Evolutionary conservation across 345 rosid species (phyloP).

Genomic region (Acer campestre): DNA sequence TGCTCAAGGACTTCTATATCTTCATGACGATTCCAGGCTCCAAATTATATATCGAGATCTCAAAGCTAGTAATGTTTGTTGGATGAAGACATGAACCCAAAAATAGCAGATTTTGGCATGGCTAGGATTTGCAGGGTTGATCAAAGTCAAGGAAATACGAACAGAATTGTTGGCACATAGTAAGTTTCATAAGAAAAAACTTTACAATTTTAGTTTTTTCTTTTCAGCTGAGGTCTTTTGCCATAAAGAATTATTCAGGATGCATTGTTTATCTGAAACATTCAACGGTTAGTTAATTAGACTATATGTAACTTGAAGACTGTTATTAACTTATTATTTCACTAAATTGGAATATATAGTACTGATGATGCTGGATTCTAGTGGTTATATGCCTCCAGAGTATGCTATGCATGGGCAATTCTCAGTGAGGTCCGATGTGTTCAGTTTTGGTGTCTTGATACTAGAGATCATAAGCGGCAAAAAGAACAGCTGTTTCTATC

Average conservation of each 20-base stretch:
- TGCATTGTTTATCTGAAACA: too few species aligned
- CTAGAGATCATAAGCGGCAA: constrained; percentile 9
- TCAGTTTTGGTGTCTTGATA: constrained; percentile 23
- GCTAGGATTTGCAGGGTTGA: constrained; percentile 19
- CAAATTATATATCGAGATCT: constrained; percentile 24
- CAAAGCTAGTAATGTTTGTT: constrained; percentile 16
- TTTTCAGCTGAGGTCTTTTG: not conserved
- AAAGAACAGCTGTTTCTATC: not conserved
- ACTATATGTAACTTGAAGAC: too few species aligned
- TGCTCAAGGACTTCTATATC: too few species aligned
- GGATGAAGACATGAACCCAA: constrained; percentile 18
- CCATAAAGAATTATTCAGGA: too few species aligned
- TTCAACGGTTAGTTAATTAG: too few species aligned
- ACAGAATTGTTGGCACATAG: constrained; percentile 22
- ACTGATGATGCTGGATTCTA: too few species aligned
- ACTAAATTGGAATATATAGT: too few species aligned
- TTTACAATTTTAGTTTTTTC: not conserved
- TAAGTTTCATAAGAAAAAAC: not conserved
- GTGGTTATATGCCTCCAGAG: too few species aligned
- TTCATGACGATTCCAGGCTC: constrained; percentile 19
- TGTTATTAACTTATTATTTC: too few species aligned
- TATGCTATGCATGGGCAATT: constrained; percentile 37
- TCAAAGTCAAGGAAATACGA: constrained; percentile 14
- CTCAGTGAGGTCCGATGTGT: constrained; percentile 43
- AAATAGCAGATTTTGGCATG: constrained; percentile 27